Conservation (phyloP, 495 filamentous ascomycete genomes). For the Aspergillus olivimuriae region DNA sequence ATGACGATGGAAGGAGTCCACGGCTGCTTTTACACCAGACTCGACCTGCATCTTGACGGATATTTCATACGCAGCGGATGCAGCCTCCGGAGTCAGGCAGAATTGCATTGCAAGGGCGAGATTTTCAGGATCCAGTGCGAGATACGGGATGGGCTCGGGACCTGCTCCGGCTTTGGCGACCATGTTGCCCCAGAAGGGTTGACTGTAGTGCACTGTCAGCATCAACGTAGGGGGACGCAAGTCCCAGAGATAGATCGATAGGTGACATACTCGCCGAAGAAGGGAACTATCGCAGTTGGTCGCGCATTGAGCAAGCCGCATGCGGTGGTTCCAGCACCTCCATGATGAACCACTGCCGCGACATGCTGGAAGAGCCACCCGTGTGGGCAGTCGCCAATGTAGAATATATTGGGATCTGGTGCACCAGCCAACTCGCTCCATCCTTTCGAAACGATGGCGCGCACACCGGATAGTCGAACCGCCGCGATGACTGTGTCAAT, state of each 20-base stretch:
- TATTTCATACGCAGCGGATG: slow-evolving; percentile 50
- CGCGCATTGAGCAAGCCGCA: slow-evolving; percentile 33
- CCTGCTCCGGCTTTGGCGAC: slow-evolving; percentile 54
- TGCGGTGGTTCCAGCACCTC: slow-evolving; percentile 43
- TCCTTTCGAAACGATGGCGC: slow-evolving; percentile 53
- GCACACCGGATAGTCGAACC: slow-evolving; percentile 35
- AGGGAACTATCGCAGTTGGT: slow-evolving; percentile 55
- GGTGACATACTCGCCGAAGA: slow-evolving; percentile 50
- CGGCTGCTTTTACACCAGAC: slow-evolving; percentile 68
- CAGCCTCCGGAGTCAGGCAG: slow-evolving; percentile 55
- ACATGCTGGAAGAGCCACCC: slow-evolving; percentile 61
- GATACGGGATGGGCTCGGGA: slow-evolving; percentile 54
- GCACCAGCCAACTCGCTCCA: slow-evolving; percentile 49
- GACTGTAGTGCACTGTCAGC: slow-evolving; percentile 21
- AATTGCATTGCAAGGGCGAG: slow-evolving; percentile 64
- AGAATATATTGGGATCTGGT: slow-evolving; percentile 36
- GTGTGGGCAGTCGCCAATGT: slow-evolving; percentile 53
- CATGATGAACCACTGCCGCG: slow-evolving; percentile 53
- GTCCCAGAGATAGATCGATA: background rate
- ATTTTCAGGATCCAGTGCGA: slow-evolving; percentile 45
- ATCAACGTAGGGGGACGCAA: background rate
- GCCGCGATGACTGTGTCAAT: slow-evolving; percentile 46
- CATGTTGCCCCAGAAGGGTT: slow-evolving; percentile 76
- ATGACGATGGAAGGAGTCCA: slow-evolving; percentile 61
- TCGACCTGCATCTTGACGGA: slow-evolving; percentile 58